Conservation (phyloP, 2,329 filamentous ascomycete species). For the Trichophyton mentagrophytes region DNA sequence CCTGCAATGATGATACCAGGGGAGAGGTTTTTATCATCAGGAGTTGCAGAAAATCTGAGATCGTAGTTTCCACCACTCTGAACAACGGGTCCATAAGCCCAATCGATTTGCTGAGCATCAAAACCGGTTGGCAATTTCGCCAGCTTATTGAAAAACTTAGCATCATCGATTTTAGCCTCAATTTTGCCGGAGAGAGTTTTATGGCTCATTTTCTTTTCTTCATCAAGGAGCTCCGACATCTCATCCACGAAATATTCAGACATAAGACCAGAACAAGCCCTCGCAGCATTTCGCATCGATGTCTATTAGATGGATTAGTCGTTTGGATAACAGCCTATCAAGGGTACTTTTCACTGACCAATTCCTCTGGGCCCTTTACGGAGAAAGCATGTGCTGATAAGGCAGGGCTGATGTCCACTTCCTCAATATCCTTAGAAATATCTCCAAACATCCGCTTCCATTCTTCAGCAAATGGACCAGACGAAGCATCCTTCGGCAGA, state of each 20-base stretch:
- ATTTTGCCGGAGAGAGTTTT: constrained; percentile 75
- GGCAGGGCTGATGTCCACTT: constrained; percentile 72
- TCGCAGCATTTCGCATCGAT: constrained; percentile 84
- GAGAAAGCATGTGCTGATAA: constrained; percentile 75
- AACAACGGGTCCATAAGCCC: constrained; percentile 79
- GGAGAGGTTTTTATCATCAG: constrained; percentile 73
- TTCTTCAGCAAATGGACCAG: constrained; percentile 84
- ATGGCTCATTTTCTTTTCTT: constrained; percentile 95
- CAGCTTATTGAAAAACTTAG: constrained; percentile 80
- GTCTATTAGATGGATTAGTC: constrained; percentile 39
- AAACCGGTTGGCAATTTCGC: constrained; percentile 76
- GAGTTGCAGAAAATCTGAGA: constrained; percentile 62
- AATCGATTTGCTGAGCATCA: constrained; percentile 79
- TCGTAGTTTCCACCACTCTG: constrained; percentile 96
- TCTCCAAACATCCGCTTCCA: constrained; percentile 78
- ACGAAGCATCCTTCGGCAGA: constrained; percentile 69
- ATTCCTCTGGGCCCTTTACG: constrained; percentile 87
- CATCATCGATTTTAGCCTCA: constrained; percentile 79
- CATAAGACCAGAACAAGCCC: constrained; percentile 88
- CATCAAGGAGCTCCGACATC: constrained; percentile 90
- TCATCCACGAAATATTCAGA: constrained; percentile 95
- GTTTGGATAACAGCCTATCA: constrained; percentile 5
- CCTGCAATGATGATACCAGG: constrained; percentile 88
- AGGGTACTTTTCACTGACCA: constrained; percentile 38
- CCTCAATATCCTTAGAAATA: constrained; percentile 71